Evolutionary conservation across 441 rosid species (phyloP), one percentile per base, ranked within the genome.

Genomic region (Theobroma grandiflorum): DNA sequence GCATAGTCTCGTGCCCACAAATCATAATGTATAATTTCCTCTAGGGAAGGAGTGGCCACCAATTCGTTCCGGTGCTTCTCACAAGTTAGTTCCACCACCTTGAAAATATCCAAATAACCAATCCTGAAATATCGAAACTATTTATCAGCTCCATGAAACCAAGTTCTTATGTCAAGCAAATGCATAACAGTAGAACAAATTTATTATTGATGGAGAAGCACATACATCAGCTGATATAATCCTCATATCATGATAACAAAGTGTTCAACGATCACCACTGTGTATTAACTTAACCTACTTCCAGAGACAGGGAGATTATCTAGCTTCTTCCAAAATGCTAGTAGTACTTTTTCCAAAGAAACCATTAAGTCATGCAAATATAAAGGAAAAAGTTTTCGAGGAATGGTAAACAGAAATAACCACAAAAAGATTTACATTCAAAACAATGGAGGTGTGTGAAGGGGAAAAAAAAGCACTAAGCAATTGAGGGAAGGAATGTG

Each of bases 1-100:
- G 97, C 95, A 68, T 89, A 92, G 1, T 85, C 93, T 74, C 98
- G 86, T 5, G 99, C 99, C 99, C 99, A 96, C 87, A 82, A 85
- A 85, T 96, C 98, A 31, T 89, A 94, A 64, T 96, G 97, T 78
- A 93, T 58, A 45, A 96, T 96, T 80, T 96, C 98, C 84, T 96
- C 98, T 0, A 96, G 91, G 65, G 95, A 90, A 1, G 98, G 99
- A 5, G 89, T 67, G 55, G 84, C 42, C 79, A 92, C 96, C 82
- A 94, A 58, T 85, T 96, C 97, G 58, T 42, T 86, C 75, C 83
- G 85, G 86, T 94, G 98, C 84, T 88, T 89, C 8, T 86, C 88
- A 8, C 98, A 94, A 5, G 99, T 94, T 47, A 90, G 82, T 85
- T 96, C 99, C 82, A 94, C 99, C 22, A 94, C 89, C 86, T 91